phyloP scores from a whole-genome alignment of 331 rosid genomes.

The Ulmus americana region DNA sequence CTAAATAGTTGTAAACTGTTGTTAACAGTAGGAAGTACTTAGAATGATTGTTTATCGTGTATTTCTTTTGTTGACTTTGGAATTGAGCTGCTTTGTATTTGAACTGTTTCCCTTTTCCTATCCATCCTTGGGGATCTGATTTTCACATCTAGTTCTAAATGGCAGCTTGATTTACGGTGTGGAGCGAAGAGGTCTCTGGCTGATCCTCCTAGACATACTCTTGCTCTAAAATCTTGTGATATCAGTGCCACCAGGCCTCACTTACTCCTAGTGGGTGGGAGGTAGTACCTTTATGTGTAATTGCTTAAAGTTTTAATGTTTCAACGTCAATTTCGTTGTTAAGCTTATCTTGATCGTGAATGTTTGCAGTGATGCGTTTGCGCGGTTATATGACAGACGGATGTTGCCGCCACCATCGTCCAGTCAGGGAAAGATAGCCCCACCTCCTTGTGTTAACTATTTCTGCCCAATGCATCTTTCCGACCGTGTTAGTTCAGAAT shows the following conservation, averaged over 20 bases:
- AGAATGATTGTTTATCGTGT: neutral
- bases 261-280: slow-evolving; percentile 95
- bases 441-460: slow-evolving; percentile 92
- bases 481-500: slow-evolving; percentile 62
- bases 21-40: neutral
- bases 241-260: slow-evolving; percentile 85
- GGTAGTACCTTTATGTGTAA: slow-evolving; percentile 42
- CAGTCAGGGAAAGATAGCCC: slow-evolving; percentile 58
- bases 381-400: slow-evolving; percentile 96
- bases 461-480: slow-evolving; percentile 99
- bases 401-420: slow-evolving; percentile 82
- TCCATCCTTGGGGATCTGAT: slow-evolving; percentile 20
- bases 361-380: slow-evolving; percentile 83
- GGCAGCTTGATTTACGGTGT: slow-evolving; percentile 88
- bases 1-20: neutral
- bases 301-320: slow-evolving; percentile 3
- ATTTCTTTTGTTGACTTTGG: slow-evolving; percentile 10
- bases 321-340: slow-evolving; percentile 16
- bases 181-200: slow-evolving; percentile 88
- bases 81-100: slow-evolving; percentile 9
- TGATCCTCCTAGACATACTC: slow-evolving; percentile 82
- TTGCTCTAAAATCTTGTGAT: slow-evolving; percentile 84
- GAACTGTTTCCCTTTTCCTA: slow-evolving; percentile 1
- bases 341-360: slow-evolving; percentile 22
- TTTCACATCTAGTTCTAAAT: slow-evolving; percentile 35